These are phyloP conservation scores for sweet orange (Citrus sinensis) DNA, from an alignment of 345 rosid genomes.

Conservation along the genomic window DNA sequence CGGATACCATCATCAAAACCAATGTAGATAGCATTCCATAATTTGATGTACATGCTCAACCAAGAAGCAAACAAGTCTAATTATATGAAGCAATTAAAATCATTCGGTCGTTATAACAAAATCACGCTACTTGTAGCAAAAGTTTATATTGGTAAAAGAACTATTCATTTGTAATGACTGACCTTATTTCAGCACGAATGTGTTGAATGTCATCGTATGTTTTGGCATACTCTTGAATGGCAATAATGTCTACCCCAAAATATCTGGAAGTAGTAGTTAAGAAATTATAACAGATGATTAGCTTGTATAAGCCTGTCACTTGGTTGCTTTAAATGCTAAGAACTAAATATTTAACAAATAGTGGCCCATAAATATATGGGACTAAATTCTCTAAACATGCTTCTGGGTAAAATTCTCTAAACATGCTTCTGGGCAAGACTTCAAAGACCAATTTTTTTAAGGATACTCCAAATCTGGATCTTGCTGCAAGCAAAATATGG, in stretches of 20 bases:
- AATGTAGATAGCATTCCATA: background rate
- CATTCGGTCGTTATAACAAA: background rate
- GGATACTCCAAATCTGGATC: slow-evolving; percentile 97
- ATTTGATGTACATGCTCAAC: background rate
- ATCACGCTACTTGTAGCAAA: background rate
- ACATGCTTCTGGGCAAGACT: slow-evolving; percentile 7
- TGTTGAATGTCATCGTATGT: slow-evolving; percentile 57
- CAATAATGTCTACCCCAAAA: slow-evolving; percentile 83
- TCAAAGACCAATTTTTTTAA: slow-evolving; percentile 12
- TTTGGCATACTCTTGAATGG: slow-evolving; percentile 71
- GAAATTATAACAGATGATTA: slow-evolving; percentile 17
- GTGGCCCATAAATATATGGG: background rate
- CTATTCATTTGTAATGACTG: slow-evolving; percentile 12
- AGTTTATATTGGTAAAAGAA: slow-evolving; percentile 5
- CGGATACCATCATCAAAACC: background rate
- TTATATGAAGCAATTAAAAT: background rate
- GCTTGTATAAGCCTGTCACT: background rate
- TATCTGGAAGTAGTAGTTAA: slow-evolving; percentile 60
- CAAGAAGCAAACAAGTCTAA: slow-evolving; percentile 2
- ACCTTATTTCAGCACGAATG: slow-evolving; percentile 90
- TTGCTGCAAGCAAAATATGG: slow-evolving; percentile 92
- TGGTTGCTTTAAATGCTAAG: background rate
- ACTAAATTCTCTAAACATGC: background rate
- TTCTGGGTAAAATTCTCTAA: slow-evolving; percentile 6
- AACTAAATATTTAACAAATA: slow-evolving; percentile 1